phyloP scores from a whole-genome alignment of 805 yeast genomes.

The Ogataea henricii region DNA sequence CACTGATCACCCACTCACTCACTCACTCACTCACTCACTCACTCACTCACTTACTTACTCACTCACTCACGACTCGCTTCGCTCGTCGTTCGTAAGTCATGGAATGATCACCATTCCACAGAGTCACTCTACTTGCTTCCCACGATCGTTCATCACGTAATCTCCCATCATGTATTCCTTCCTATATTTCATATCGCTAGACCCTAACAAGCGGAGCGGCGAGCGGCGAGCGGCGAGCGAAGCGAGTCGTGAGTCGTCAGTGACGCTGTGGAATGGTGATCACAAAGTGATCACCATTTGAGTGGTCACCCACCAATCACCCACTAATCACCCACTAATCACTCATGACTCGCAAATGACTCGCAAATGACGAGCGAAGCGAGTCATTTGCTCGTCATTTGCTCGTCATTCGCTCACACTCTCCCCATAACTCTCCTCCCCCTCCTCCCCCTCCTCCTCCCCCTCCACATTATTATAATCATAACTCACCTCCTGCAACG shows the following conservation, averaged over 20 bases:
- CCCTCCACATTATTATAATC: slow-evolving; percentile 37
- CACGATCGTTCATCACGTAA: too few species aligned
- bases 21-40: background rate
- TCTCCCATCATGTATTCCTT: too few species aligned
- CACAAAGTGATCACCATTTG: too few species aligned
- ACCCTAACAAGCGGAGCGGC: too few species aligned
- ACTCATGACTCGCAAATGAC: background rate
- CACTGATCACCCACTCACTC: background rate
- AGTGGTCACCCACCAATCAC: too few species aligned
- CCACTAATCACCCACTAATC: background rate
- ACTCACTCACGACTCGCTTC: background rate
- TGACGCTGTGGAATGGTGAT: background rate
- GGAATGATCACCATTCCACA: background rate
- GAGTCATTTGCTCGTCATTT: background rate
- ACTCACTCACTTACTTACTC: background rate
- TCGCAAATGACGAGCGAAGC: background rate
- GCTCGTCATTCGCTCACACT: slow-evolving; percentile 28
- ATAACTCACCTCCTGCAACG: slow-evolving; percentile 35
- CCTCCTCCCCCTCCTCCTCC: slow-evolving; percentile 28
- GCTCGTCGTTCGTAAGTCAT: background rate
- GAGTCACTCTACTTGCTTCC: too few species aligned
- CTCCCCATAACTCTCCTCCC: slow-evolving; percentile 33
- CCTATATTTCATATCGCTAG: too few species aligned
- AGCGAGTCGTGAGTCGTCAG: background rate
- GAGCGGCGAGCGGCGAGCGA: background rate